Evolutionary conservation across 2,329 filamentous ascomycete genomes (phyloP).

Genomic region (Fusarium camptoceras): DNA sequence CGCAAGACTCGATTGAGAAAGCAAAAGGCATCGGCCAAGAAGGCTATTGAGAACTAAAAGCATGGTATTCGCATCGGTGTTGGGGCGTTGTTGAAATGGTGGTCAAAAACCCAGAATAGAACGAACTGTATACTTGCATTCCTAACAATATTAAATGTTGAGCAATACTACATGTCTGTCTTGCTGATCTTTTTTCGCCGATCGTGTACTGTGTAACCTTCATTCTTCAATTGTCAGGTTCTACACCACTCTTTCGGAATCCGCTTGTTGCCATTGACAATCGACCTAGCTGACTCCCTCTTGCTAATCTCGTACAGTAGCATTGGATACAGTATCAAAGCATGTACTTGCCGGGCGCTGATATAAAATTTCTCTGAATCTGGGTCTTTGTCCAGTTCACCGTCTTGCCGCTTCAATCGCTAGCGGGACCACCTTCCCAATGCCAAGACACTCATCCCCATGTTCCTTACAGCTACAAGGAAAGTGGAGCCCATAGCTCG

Average conservation of each 20-base stretch:
- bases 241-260: neutral
- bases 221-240: neutral
- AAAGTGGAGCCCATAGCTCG: conserved; percentile 35
- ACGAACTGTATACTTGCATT: conserved; percentile 40
- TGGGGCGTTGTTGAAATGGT: conserved; percentile 50
- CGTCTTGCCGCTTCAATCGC: neutral
- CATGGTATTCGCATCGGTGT: conserved; percentile 50
- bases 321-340: neutral
- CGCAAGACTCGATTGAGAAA: conserved; percentile 69
- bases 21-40: conserved; percentile 68
- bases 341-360: neutral
- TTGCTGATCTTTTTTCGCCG: neutral
- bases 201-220: neutral
- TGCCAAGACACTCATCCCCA: conserved; percentile 6
- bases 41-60: conserved; percentile 59
- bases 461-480: conserved; percentile 14
- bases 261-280: too few relatives aligned
- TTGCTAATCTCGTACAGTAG: neutral
- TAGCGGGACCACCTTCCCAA: conserved; percentile 13
- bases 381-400: neutral
- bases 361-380: neutral
- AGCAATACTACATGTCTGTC: conserved; percentile 39
- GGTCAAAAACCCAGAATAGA: conserved; percentile 42
- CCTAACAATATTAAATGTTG: conserved; percentile 34
- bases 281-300: neutral